A percentile compares a stretch with the other conserved stretches of the same genome.
Evolutionary conservation across 768 basidiomycete species (phyloP).

Genomic region (Macrolepiota albuminosa): DNA sequence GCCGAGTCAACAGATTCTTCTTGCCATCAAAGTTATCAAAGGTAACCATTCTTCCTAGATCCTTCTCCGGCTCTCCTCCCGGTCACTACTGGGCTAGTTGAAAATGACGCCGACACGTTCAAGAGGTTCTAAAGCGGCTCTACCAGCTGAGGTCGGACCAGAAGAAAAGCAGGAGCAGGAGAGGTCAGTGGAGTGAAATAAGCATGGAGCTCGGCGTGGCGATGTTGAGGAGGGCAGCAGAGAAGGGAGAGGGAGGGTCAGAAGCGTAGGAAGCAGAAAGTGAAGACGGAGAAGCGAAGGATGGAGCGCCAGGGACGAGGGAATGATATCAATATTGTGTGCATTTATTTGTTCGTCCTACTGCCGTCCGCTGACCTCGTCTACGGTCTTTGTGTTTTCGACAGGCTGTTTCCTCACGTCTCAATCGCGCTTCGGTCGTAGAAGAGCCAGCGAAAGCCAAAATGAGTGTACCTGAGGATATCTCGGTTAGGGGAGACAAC

Average conservation of each 20-base stretch:
- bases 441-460: constrained; percentile 81
- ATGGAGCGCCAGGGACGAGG: constrained; percentile 58
- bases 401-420: constrained; percentile 74
- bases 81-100: not conserved
- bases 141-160: not conserved
- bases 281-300: constrained; percentile 18
- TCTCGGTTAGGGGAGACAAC: constrained; percentile 82
- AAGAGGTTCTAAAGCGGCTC: not conserved
- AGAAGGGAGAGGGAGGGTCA: constrained; percentile 3
- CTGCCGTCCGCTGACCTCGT: not conserved
- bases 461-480: constrained; percentile 67
- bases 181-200: not conserved
- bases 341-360: constrained; percentile 21
- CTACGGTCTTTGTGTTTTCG: not conserved
- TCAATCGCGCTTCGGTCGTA: constrained; percentile 81
- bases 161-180: not conserved
- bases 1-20: not conserved
- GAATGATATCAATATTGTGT: constrained; percentile 78
- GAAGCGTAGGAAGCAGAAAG: constrained; percentile 8
- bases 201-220: not conserved
- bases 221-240: not conserved
- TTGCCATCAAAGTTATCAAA: not conserved
- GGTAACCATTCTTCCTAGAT: not conserved
- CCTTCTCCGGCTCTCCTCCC: not conserved
- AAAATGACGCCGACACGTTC: not conserved